Conservation (phyloP, 2,329 filamentous ascomycete species). For the Metarhizium guizhouense region DNA sequence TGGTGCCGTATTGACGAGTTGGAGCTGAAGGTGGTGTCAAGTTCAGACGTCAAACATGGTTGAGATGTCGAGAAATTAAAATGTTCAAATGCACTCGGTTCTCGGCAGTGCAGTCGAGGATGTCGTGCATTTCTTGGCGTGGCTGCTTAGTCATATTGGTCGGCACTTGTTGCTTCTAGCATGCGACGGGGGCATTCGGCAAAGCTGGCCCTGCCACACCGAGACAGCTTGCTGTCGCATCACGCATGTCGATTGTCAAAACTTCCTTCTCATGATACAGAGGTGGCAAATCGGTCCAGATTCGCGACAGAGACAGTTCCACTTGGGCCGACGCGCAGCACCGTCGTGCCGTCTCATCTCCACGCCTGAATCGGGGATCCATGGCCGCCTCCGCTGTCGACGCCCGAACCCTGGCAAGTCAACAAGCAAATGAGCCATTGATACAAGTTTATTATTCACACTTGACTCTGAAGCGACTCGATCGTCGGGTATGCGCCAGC, state of each 20-base stretch:
- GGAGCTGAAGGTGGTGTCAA: too few relatives aligned
- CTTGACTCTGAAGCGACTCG: not conserved
- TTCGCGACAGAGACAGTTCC: not conserved
- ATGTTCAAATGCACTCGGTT: too few relatives aligned
- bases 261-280: not conserved
- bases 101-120: too few relatives aligned
- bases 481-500: not conserved
- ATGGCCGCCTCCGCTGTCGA: not conserved
- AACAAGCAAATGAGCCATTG: not conserved
- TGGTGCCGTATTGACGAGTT: too few relatives aligned
- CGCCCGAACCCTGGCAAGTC: not conserved
- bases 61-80: too few relatives aligned
- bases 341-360: not conserved
- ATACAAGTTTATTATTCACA: not conserved
- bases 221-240: not conserved
- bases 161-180: too few relatives aligned
- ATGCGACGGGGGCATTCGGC: too few relatives aligned
- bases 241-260: not conserved
- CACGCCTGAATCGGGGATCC: not conserved
- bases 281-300: not conserved
- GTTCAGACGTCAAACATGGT: too few relatives aligned
- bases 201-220: too few relatives aligned
- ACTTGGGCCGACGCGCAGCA: not conserved
- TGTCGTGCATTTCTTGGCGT: too few relatives aligned
- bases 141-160: too few relatives aligned